phyloP scores from a whole-genome alignment of 306 rosid genomes.

The Cucurbita moschata region DNA sequence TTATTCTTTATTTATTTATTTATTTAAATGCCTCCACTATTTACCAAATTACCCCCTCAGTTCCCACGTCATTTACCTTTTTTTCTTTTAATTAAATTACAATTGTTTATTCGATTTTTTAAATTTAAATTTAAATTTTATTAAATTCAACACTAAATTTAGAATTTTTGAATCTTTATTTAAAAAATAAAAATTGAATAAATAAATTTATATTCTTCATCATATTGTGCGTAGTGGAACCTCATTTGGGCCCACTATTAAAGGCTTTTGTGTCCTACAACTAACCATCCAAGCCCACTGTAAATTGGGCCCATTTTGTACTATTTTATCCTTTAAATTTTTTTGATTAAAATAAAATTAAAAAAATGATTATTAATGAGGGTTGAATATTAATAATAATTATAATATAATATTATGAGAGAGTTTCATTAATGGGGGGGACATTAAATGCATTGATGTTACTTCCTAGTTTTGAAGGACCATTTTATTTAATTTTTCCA shows the following conservation, averaged over 20 bases:
- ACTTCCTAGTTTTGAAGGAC: not conserved
- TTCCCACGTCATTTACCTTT: too few species aligned
- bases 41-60: not conserved
- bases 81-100: too few species aligned
- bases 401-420: not conserved
- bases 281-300: not conserved
- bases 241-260: constrained; percentile 2
- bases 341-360: not conserved
- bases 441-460: constrained; percentile 2
- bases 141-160: too few species aligned
- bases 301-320: not conserved
- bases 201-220: not conserved
- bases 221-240: not conserved
- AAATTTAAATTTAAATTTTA: too few species aligned
- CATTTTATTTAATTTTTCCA: not conserved
- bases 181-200: not conserved
- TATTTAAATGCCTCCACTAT: not conserved
- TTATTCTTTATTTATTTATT: too few species aligned
- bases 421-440: not conserved
- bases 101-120: too few species aligned
- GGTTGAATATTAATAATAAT: not conserved
- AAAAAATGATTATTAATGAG: not conserved
- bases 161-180: too few species aligned
- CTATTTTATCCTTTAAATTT: not conserved
- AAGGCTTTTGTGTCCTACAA: not conserved